Conservation (phyloP, 805 yeast species). For the Barnettozyma pratensis region DNA sequence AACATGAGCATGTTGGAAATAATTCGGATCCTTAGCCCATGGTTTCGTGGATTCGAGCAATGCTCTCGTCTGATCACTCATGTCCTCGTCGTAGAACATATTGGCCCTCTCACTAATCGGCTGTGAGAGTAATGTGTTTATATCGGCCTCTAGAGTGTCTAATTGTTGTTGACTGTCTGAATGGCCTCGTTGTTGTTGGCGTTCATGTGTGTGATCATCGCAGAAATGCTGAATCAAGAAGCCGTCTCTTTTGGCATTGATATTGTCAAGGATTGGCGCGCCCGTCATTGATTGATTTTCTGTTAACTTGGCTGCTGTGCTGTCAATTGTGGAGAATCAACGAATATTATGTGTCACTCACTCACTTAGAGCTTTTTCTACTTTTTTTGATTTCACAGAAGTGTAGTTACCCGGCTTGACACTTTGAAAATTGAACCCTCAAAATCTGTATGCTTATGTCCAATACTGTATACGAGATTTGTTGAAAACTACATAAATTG, state of each 20-base stretch:
- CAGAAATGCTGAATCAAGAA: conserved; percentile 5
- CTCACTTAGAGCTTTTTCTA: too few species aligned
- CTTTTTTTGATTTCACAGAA: too few species aligned
- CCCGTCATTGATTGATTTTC: neutral
- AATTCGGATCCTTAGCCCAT: conserved; percentile 54
- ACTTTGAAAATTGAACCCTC: too few species aligned
- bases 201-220: neutral
- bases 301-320: too few species aligned
- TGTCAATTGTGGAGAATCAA: too few species aligned
- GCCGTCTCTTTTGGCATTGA: conserved; percentile 11
- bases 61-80: conserved; percentile 9
- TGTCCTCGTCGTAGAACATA: conserved; percentile 12
- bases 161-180: conserved; percentile 3
- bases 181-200: neutral
- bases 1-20: conserved; percentile 56
- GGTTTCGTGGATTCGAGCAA: conserved; percentile 33
- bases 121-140: conserved; percentile 10
- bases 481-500: too few species aligned
- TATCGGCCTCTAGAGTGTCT: conserved; percentile 13
- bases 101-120: conserved; percentile 14
- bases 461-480: too few species aligned
- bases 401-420: too few species aligned
- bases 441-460: too few species aligned
- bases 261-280: neutral
- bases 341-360: too few species aligned